Conservation (phyloP, 345 rosid genomes). For the Populus nigra region DNA sequence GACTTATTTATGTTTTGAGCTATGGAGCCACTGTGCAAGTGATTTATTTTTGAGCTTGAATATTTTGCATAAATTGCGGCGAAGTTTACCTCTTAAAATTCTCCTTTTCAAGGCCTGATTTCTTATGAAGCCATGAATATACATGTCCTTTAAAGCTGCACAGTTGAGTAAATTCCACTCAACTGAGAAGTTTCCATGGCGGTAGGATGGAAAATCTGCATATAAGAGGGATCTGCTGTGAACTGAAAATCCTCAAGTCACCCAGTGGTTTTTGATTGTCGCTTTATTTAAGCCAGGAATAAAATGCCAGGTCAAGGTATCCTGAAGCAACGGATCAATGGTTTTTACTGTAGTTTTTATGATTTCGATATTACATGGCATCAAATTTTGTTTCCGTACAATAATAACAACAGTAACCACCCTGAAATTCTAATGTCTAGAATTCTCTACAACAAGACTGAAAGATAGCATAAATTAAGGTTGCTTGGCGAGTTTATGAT, state of each 20-base stretch:
- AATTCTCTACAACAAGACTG: too few relatives aligned
- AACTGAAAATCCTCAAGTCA: not conserved
- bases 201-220: not conserved
- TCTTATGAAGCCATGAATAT: not conserved
- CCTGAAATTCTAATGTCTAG: not conserved
- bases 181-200: not conserved
- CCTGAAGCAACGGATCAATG: not conserved
- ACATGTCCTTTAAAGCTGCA: not conserved
- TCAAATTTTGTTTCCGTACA: not conserved
- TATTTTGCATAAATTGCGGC: not conserved
- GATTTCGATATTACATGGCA: not conserved
- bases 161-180: not conserved
- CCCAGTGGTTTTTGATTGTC: not conserved
- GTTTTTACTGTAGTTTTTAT: not conserved
- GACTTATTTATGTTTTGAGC: not conserved
- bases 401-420: not conserved
- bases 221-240: not conserved
- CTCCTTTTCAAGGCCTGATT: not conserved
- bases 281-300: not conserved
- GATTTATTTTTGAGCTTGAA: not conserved
- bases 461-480: too few relatives aligned
- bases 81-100: not conserved
- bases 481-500: too few relatives aligned
- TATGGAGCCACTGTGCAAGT: not conserved
- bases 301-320: not conserved